Conservation (phyloP, 768 basidiomycete genomes). For the Rubroboletus satanas region DNA sequence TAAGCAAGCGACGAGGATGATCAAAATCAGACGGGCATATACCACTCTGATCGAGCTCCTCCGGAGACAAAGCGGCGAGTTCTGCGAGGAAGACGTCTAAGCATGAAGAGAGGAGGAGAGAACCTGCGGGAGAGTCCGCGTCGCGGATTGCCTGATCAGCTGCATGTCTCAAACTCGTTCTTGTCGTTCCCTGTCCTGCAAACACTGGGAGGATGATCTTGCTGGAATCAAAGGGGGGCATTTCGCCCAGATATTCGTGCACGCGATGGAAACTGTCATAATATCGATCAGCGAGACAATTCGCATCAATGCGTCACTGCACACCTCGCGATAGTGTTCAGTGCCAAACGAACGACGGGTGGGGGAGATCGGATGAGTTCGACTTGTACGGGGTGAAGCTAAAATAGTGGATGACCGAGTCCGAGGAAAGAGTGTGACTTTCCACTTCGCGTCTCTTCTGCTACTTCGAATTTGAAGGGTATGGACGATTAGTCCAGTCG, state of each 20-base stretch:
- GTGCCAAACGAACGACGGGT: neutral
- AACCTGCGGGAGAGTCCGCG: slow-evolving; percentile 39
- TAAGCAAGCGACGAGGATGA: slow-evolving; percentile 37
- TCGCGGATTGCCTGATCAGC: slow-evolving; percentile 40
- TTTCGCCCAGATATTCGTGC: neutral
- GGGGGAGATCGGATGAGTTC: slow-evolving; percentile 1
- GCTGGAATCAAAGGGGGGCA: slow-evolving; percentile 2
- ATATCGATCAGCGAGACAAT: neutral
- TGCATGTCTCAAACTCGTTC: slow-evolving; percentile 30
- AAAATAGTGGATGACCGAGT: slow-evolving; percentile 14
- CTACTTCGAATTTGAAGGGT: slow-evolving; percentile 13
- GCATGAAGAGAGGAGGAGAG: slow-evolving; percentile 48
- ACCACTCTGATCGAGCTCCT: slow-evolving; percentile 33
- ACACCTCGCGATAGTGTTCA: slow-evolving; percentile 5
- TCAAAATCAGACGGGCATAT: slow-evolving; percentile 46
- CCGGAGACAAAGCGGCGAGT: slow-evolving; percentile 41
- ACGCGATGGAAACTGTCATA: neutral
- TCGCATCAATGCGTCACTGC: neutral
- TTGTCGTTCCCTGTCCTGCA: slow-evolving; percentile 50
- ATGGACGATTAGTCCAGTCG: slow-evolving; percentile 5
- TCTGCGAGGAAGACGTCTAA: slow-evolving; percentile 48
- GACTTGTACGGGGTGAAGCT: neutral
- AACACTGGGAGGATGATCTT: slow-evolving; percentile 46
- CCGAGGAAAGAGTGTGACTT: slow-evolving; percentile 18
- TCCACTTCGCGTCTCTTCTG: slow-evolving; percentile 20